phyloP scores from a whole-genome alignment of 2,329 filamentous ascomycete genomes.

The Periglandula ipomoeae region DNA sequence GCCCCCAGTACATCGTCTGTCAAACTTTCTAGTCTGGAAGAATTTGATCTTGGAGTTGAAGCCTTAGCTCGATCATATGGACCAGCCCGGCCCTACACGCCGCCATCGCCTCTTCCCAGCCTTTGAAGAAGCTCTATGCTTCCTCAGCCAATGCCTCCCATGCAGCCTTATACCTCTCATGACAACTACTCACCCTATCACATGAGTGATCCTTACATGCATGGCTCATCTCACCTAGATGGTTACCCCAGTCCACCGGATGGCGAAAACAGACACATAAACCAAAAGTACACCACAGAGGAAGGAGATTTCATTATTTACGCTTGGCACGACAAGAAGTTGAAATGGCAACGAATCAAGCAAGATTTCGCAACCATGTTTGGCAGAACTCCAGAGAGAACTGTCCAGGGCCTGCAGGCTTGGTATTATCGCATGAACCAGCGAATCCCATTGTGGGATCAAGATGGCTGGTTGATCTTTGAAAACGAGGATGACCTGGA shows the following conservation, averaged over 20 bases:
- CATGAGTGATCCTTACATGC: slow-evolving; percentile 16
- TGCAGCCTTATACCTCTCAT: slow-evolving; percentile 14
- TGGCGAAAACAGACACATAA: slow-evolving; percentile 29
- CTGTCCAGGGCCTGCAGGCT: slow-evolving; percentile 31
- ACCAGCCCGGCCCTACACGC: slow-evolving; percentile 17
- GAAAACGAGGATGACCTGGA: slow-evolving; percentile 29
- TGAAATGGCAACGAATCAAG: slow-evolving; percentile 32
- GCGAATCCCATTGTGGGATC: slow-evolving; percentile 30
- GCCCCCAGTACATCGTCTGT: slow-evolving; percentile 11
- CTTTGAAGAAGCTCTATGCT: slow-evolving; percentile 14
- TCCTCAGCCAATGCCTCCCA: slow-evolving; percentile 16
- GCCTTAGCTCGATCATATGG: slow-evolving; percentile 24
- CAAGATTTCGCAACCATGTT: slow-evolving; percentile 30
- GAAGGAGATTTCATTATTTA: slow-evolving; percentile 36
- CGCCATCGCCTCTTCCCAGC: slow-evolving; percentile 20
- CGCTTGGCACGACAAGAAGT: slow-evolving; percentile 33
- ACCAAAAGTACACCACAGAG: slow-evolving; percentile 34
- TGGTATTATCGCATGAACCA: slow-evolving; percentile 36
- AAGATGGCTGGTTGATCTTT: slow-evolving; percentile 31
- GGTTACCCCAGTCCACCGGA: slow-evolving; percentile 28
- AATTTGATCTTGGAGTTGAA: slow-evolving; percentile 30
- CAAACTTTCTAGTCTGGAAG: slow-evolving; percentile 26
- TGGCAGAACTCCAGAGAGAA: slow-evolving; percentile 26
- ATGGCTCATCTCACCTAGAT: slow-evolving; percentile 14
- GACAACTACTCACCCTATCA: slow-evolving; percentile 16